phyloP scores from a whole-genome alignment of 192 early-diverging fungal species.

The Coemansia sp. region DNA sequence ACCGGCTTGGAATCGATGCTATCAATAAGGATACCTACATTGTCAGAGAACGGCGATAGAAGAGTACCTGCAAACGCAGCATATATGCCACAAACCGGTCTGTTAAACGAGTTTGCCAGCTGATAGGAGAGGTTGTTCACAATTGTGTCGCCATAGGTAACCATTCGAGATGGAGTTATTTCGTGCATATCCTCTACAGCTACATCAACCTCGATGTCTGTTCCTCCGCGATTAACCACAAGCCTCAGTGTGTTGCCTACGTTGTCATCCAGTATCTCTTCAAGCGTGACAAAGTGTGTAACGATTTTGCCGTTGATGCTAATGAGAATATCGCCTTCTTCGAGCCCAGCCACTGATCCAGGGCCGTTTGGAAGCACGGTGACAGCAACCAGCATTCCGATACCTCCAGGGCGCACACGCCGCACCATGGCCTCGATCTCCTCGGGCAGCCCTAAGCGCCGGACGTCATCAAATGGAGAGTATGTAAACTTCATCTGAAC shows the following conservation, averaged over 20 bases:
- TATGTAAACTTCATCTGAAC: conserved; percentile 74
- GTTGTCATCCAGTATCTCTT: conserved; percentile 62
- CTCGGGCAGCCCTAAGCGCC: conserved; percentile 68
- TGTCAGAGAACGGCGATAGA: conserved; percentile 2
- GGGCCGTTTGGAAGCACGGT: conserved; percentile 70
- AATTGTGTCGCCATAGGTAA: conserved; percentile 83
- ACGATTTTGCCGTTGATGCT: conserved; percentile 63
- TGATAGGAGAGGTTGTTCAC: conserved; percentile 76
- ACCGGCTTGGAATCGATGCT: conserved; percentile 68
- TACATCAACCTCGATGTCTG: conserved; percentile 49
- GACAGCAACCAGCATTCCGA: conserved; percentile 69
- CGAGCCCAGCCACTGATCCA: conserved; percentile 56
- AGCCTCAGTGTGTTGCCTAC: conserved; percentile 57
- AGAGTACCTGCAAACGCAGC: conserved; percentile 56
- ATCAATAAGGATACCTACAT: conserved; percentile 53
- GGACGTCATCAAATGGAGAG: conserved; percentile 68
- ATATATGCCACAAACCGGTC: conserved; percentile 78
- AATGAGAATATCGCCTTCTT: conserved; percentile 74
- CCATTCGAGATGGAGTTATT: conserved; percentile 79
- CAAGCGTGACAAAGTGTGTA: conserved; percentile 71
- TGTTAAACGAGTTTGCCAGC: conserved; percentile 68
- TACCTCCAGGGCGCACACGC: conserved; percentile 60
- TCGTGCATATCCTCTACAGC: conserved; percentile 70
- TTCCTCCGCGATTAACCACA: conserved; percentile 61
- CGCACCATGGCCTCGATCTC: conserved; percentile 67